Base-by-base conservation (phyloP, 306 rosid species). In the Astragalus glycyphyllos region DNA sequence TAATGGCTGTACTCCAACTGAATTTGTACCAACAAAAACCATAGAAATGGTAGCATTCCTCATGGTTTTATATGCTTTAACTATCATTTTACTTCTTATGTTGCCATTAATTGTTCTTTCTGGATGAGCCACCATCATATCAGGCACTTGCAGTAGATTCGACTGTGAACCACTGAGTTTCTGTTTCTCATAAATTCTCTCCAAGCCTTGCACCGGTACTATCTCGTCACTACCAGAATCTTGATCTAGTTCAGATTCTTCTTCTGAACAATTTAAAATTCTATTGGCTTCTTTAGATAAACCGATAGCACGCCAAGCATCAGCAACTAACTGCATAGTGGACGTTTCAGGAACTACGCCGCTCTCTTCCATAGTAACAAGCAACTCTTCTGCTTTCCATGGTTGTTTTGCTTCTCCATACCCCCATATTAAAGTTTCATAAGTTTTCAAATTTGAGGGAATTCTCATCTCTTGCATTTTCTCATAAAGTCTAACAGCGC, bases 391-490 rank as follows among this genome's bases (percentile, higher is more conserved):
- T 38, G 97, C 95, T 82, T 83, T 84, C 97, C 90, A 80, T 5
- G 98, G 98, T 42, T 87, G 98, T 72, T 83, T 90, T 72, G 89
- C 97, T 74, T 93, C 97, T 77, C 96, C 96, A 62, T 84, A 94
- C 45, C 98, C 98, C 98, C 98, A 94, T 56, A 94, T 84, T 66
- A 94, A 72, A n/a, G 97, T 94, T 80, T 94, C 98, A 57, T 85
- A 94, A 59, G 97, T 90, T 76, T 84, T 94, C 76, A 87, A 72
- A 80, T 87, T 94, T 4, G 96, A 81, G 44, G 86, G 20, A 37
- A 82, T 74, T 60, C 82, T 88, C 79, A 82, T 83, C 54, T 72
- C 73, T 35, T 84, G 72, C 98, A 94, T 90, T 78, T 67, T 88
- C 57, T 85, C 87, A 7, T 46, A 84, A 69, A 83, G 54, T 42